These are phyloP conservation scores for Euryodendron excelsum DNA, from an alignment of 148 eudicot species.

Conservation along the genomic window DNA sequence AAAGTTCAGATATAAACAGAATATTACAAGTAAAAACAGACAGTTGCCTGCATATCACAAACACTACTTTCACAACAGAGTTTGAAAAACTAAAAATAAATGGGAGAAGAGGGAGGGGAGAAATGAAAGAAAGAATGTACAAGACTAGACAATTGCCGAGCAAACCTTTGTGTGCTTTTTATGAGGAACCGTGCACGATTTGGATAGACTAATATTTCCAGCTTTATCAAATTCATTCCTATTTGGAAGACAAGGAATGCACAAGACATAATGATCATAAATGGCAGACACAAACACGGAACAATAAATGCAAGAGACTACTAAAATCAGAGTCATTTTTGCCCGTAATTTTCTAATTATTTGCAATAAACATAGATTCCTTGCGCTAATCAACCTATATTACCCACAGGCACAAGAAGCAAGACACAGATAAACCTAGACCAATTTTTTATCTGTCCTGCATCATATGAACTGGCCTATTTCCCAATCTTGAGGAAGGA, in stretches of 20 bases:
- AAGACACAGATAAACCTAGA: neutral
- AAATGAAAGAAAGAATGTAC: no score
- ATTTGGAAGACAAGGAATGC: neutral
- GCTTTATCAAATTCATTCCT: conserved; percentile 25
- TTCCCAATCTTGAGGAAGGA: neutral
- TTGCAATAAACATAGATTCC: neutral
- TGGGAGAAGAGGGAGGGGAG: neutral
- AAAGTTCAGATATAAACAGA: neutral
- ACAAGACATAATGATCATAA: neutral
- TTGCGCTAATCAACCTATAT: neutral
- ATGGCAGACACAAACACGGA: neutral
- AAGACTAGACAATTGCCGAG: neutral
- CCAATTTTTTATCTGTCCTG: neutral
- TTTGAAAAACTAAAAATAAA: neutral
- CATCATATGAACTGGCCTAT: neutral
- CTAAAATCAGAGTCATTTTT: neutral
- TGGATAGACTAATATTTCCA: conserved; percentile 18
- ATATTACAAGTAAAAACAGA: neutral
- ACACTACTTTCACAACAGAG: neutral
- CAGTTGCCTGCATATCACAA: neutral
- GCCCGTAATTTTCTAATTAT: neutral
- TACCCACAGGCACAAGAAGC: neutral
- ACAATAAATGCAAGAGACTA: neutral
- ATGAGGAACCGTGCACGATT: conserved; percentile 23
- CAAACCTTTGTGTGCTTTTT: conserved; percentile 36